Evolutionary conservation across 805 yeast species (phyloP).

Genomic region (Deakozyma indianensis): DNA sequence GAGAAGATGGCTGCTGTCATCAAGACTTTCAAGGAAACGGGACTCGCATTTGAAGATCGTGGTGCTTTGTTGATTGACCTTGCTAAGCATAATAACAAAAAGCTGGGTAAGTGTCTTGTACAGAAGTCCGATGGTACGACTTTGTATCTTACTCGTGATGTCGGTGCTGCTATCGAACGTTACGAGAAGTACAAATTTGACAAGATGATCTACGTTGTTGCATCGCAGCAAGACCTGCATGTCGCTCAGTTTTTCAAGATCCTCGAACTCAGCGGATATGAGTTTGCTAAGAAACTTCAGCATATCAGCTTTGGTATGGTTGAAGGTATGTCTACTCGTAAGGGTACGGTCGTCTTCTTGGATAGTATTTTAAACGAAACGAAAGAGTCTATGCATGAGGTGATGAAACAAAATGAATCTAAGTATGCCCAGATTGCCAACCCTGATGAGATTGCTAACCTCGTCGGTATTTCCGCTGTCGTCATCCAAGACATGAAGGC

Average conservation of each 20-base stretch:
- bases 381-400: slow-evolving; percentile 87
- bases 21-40: slow-evolving; percentile 46
- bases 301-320: slow-evolving; percentile 97
- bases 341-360: slow-evolving; percentile 96
- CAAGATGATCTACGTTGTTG: slow-evolving; percentile 92
- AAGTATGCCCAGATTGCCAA: slow-evolving; percentile 87
- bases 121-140: slow-evolving; percentile 95
- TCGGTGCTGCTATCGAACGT: slow-evolving; percentile 92
- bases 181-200: slow-evolving; percentile 72
- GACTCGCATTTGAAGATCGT: slow-evolving; percentile 67
- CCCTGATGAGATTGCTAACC: slow-evolving; percentile 90
- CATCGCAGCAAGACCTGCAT: slow-evolving; percentile 92
- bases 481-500: slow-evolving; percentile 99
- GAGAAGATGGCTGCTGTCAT: slow-evolving; percentile 56
- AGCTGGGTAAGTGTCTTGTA: slow-evolving; percentile 82
- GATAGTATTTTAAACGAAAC: slow-evolving; percentile 90
- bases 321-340: slow-evolving; percentile 95
- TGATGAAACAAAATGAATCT: slow-evolving; percentile 81
- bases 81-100: slow-evolving; percentile 61
- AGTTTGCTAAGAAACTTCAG: slow-evolving; percentile 67
- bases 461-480: slow-evolving; percentile 92
- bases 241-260: slow-evolving; percentile 88
- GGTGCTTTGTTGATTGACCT: slow-evolving; percentile 87
- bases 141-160: slow-evolving; percentile 85
- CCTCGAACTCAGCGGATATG: slow-evolving; percentile 75